phyloP scores from a whole-genome alignment of 2,329 filamentous ascomycete genomes.

The Clonostachys byssicola region DNA sequence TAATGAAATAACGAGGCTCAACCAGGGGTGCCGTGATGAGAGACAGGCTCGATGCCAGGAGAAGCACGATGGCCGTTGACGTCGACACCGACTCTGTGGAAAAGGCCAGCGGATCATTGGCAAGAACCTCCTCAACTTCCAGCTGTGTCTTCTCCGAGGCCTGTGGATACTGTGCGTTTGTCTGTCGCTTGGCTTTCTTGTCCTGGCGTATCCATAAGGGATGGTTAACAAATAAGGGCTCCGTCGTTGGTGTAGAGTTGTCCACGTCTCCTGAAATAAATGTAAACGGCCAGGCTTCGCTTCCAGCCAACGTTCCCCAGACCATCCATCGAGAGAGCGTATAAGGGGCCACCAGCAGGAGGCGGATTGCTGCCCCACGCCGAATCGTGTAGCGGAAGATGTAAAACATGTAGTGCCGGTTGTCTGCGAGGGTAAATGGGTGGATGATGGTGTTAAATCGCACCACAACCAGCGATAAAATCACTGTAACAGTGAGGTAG shows the following conservation, averaged over 20 bases:
- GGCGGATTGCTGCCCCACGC: slow-evolving; percentile 58
- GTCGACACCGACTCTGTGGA: slow-evolving; percentile 29
- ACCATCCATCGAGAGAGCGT: slow-evolving; percentile 64
- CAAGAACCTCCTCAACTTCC: slow-evolving; percentile 8
- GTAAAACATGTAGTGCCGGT: slow-evolving; percentile 97
- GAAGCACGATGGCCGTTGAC: slow-evolving; percentile 50
- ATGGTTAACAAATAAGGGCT: neutral
- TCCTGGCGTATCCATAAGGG: neutral
- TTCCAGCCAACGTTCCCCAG: slow-evolving; percentile 57
- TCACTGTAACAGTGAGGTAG: slow-evolving; percentile 26
- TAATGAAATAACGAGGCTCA: slow-evolving; percentile 92
- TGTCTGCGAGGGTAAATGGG: slow-evolving; percentile 93
- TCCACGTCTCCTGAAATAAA: neutral
- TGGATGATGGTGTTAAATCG: slow-evolving; percentile 90
- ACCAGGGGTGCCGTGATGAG: slow-evolving; percentile 87
- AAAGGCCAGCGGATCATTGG: slow-evolving; percentile 15
- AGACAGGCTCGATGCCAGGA: slow-evolving; percentile 70
- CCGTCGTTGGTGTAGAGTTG: neutral
- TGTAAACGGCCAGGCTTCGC: neutral
- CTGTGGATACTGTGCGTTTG: slow-evolving; percentile 2
- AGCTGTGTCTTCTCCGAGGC: neutral
- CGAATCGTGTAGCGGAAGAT: slow-evolving; percentile 82
- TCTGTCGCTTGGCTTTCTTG: neutral
- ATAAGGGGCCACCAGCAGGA: slow-evolving; percentile 67
- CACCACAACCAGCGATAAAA: slow-evolving; percentile 44